Conservation (phyloP, 2,329 filamentous ascomycete species). For the Aspergillus proliferans region DNA sequence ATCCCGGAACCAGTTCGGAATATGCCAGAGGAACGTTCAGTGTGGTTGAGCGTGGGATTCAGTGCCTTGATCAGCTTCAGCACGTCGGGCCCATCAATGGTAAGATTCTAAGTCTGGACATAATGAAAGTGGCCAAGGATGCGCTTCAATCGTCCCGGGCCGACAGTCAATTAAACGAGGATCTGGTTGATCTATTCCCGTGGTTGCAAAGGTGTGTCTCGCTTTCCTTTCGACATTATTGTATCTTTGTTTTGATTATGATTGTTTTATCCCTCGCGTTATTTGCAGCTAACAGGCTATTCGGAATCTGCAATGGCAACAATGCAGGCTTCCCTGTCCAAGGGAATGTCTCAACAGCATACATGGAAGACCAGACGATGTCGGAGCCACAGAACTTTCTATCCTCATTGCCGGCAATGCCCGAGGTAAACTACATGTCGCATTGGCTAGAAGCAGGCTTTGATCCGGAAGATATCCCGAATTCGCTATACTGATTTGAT, state of each 20-base stretch:
- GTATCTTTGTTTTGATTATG: no score
- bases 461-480: not conserved
- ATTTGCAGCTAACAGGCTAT: no score
- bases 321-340: not conserved
- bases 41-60: conserved; percentile 8
- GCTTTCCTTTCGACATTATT: no score
- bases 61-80: conserved; percentile 11
- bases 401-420: not conserved
- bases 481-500: not conserved
- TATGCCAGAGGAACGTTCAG: conserved; percentile 7
- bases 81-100: conserved; percentile 8
- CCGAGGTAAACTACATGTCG: not conserved
- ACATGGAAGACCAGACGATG: not conserved
- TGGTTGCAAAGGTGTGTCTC: conserved; percentile 5
- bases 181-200: conserved; percentile 10
- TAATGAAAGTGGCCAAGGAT: conserved; percentile 12
- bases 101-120: conserved; percentile 10
- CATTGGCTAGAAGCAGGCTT: not conserved
- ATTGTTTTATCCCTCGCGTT: no score
- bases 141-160: conserved; percentile 3
- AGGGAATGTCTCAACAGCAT: not conserved
- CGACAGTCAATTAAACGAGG: not conserved
- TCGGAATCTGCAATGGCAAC: not conserved
- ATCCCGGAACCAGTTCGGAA: conserved; percentile 2
- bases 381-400: not conserved